Evolutionary conservation across 2,329 filamentous ascomycete species (phyloP), one percentile per base, ranked within the genome.

Genomic region (Plenodomus lindquistii): DNA sequence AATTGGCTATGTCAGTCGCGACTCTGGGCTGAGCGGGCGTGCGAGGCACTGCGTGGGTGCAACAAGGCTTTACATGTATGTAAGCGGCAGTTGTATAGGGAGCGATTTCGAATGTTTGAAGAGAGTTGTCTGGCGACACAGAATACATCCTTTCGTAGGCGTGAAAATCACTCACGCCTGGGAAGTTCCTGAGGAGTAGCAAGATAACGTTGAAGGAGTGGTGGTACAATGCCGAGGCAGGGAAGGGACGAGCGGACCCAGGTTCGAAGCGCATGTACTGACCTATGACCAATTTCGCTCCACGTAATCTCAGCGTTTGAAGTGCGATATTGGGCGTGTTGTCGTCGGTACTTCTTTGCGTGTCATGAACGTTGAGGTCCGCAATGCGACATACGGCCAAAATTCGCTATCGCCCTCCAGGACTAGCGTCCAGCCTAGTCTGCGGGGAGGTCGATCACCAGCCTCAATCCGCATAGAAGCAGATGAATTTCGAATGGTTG

Each of bases 1-100:
- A 42, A 27, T 22, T 38, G 8, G 31, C 20, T 44, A 36, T 40
- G 53, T 58, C 35, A 63, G 61, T 48, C 40, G 46, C 36, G 21
- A 48, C 15, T 27, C 19, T 24, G 22, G 22, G 10, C 22, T 24
- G 10, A 24, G 22, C 22, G 15, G 39, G 27, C 16, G 42, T 44
- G 41, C 29, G 37, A 24, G 20, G 11, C 10, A 4, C 27, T 29
- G 44, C 22, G 19, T 44, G 31, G 15, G 36, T 22, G 34, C 18
- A 21, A 21, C 17, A 24, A 20, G 17, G 37, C 15, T 19, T 10
- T 34, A 18, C 18, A 24, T 20, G 20, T 35, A 19, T 15, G 24
- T 27, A 34, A 15, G 36, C 4, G 29, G 29, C 24, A 45, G 15
- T 8, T 8, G 27, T 13, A 4, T 31, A 8, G 27, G 27, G 27